Evolutionary conservation across 495 filamentous ascomycete species (phyloP), one percentile per base, ranked within the genome.

Genomic region (Hypoxylon fragiforme): DNA sequence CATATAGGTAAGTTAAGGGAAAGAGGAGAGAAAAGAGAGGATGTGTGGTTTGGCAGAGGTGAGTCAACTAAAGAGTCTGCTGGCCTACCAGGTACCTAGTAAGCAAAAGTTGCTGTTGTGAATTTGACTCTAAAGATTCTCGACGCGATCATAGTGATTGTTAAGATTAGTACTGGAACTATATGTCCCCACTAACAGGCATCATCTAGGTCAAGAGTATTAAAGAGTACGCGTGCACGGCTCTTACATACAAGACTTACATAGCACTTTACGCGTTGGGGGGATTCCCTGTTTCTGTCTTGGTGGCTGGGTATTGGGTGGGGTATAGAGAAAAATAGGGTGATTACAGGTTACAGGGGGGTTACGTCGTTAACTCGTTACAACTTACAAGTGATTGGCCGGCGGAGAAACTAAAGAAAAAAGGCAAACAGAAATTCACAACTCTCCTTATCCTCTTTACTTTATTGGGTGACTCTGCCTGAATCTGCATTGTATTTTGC

Each of bases 161-260:
- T 56, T 62, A 56, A 21, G 36, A 22, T 19, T 34, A 39, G 13
- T 3, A 1, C 4, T 15, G 12, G 18, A 2, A 6, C 13, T 16
- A 44, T 3, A 20, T 26, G 3, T 0, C 1, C 32, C 13, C 34
- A 50, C 46, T 62, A 62, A 56, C 58, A 62, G 14, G 7, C 42
- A 36, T 37, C 52, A 67, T 65, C 64, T 56, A 56, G 50, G 42
- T 59, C 36, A 26, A 14, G 62, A 67, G 62, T 50, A 50, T 30
- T 8, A 12, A 24, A n/a, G n/a, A 35, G 30, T 42, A 58, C 35
- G 30, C 34, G 18, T 41, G 40, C 54, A 56, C 47, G 20, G 14
- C 14, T 24, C 37, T 19, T 18, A 34, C n/a, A 9, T 15, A 22
- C 7, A 31, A n/a, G 26, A 3, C 8, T 26, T 21, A 1, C 16